Base-by-base conservation (phyloP, 2,329 filamentous ascomycete species). In the Ceratocystis albifundus region DNA sequence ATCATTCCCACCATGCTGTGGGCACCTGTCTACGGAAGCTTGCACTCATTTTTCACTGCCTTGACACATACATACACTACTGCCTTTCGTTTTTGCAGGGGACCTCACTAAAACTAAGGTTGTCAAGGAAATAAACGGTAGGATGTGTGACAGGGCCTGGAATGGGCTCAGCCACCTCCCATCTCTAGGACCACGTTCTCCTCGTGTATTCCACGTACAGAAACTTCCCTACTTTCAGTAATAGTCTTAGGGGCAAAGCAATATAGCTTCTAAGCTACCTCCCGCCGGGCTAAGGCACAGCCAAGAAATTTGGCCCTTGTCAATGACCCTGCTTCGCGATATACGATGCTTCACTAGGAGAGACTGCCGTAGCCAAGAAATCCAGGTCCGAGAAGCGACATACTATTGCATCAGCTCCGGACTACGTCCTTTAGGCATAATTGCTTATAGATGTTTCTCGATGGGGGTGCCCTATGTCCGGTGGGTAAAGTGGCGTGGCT, bases 101-200 rank as follows among this genome's bases (percentile, higher is more conserved):
- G 5, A n/a, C 46, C 15, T 10, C n/a, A 50, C n/a, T 50, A 48
- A 48, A 17, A 48, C 46, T 50, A 50, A 20, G 46, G 8, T 12
- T 10, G n/a, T 22, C 17, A 50, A 22, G 22, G 46, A 22, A 50
- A 50, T 50, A 50, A 25, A 53, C 20, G 48, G 25, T 1, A 59
- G 53, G 17, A 30, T 59, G 25, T 12, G 12, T 36, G 53, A 59
- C 53, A 59, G 25, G 53, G 53, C 53, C 53, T 59, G 22, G 28
- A 59, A 32, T 59, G 53, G 36, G 10, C 53, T 59, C 28, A 59
- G 53, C 53, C 53, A 41, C 28, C 53, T 17, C 48, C 48, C 20
- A 2, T 25, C 20, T n/a, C 53, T 3, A 59, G 53, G 53, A 28
- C 53, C 6, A 59, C n/a, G 46, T 30, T 57, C 25, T 10, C 10